Evolutionary conservation across 306 rosid genomes (phyloP).

Genomic region (Albizia julibrissin): DNA sequence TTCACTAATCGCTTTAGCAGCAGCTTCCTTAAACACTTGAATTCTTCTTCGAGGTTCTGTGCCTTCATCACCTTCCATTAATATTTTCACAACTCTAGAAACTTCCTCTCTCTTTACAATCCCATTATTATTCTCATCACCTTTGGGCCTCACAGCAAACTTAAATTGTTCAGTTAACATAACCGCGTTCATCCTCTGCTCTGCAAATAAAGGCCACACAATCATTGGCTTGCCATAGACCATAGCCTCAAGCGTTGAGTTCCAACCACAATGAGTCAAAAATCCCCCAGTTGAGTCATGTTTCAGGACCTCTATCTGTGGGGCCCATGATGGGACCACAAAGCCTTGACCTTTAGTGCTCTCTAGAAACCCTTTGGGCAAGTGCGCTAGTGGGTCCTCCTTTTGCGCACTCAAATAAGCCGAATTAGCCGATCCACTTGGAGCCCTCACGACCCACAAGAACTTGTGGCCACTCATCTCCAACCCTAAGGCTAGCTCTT

Average conservation of each 20-base stretch:
- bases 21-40: background rate
- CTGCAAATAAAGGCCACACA: constrained; percentile 15
- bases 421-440: background rate
- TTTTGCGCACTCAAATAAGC: background rate
- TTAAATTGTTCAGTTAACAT: background rate
- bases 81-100: background rate
- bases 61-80: constrained; percentile 29
- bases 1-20: background rate
- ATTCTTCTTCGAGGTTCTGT: background rate
- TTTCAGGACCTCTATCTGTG: background rate
- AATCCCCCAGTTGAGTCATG: background rate
- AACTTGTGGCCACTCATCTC: background rate
- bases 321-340: background rate
- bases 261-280: background rate
- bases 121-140: background rate
- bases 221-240: background rate
- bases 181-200: background rate
- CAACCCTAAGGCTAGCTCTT: background rate
- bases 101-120: background rate
- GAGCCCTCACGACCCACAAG: background rate
- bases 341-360: background rate
- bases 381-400: background rate
- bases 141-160: constrained; percentile 25
- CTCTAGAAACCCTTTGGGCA: background rate
- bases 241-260: background rate